Evolutionary conservation across 2,329 filamentous ascomycete genomes (phyloP), one percentile per base, ranked within the genome.

Genomic region (Aspergillus amoenus): DNA sequence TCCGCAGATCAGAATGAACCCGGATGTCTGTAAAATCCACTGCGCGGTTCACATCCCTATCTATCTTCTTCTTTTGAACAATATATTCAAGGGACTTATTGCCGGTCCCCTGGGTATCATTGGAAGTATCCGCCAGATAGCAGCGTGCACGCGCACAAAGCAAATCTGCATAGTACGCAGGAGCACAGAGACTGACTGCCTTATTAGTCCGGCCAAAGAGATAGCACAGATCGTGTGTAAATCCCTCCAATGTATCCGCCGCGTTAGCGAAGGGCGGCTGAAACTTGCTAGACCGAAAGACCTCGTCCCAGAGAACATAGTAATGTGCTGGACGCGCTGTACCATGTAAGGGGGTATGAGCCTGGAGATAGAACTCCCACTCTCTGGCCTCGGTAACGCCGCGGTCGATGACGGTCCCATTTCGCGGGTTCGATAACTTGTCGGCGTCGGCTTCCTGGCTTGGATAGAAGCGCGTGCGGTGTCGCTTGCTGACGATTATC

Each of bases 81-180:
- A 30, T 30, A 3, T 30, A 30, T 30, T 30, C 27, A 11, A 9
- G 11, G 9, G 1, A 9, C 27, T 3, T 30, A 30, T 9, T 11
- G 3, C 27, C 27, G 11, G 9, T 0, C 1, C 27, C 27, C 9
- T 30, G 9, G 4, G 11, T 4, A 30, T 30, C 27, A 5, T 37
- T 37, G 2, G 1, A 87, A n/a, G 84, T 77, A 24, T 84, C 80
- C 22, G 83, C 82, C 2, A 93, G 79, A 69, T 95, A 93, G 12
- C 82, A 82, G 0, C 92, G 80, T 0, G 89, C 88, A 3, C 92
- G 82, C 61, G 90, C 89, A 69, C 90, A 94, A 2, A 93, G 83
- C 27, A 96, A 79, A 70, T 96, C 92, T 0, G 93, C 92, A 67
- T 96, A 96, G 78, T 96, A 96, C 0, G 91, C 92, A 0, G 92